Conservation (phyloP, 176 grass and related monocot species). For the Calamus simplicifolius region DNA sequence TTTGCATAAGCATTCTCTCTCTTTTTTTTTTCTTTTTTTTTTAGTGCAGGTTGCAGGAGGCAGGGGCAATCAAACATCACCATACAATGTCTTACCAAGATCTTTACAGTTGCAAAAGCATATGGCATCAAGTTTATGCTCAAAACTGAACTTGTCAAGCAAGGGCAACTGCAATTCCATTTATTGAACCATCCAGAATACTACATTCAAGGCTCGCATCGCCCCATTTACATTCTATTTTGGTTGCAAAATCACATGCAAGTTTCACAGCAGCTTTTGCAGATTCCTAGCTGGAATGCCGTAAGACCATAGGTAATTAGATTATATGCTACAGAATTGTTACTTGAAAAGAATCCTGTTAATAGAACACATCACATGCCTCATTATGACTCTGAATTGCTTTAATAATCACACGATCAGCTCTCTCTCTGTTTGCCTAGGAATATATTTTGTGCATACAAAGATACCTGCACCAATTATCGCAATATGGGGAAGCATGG, state of each 20-base stretch:
- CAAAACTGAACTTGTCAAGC: conserved; percentile 84
- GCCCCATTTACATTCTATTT: conserved; percentile 77
- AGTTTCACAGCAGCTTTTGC: conserved; percentile 62
- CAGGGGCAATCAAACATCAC: too few species aligned
- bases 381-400: conserved; percentile 80
- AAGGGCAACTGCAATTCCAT: conserved; percentile 71
- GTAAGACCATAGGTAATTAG: not conserved
- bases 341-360: too few species aligned
- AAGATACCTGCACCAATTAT: conserved; percentile 80
- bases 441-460: conserved; percentile 81
- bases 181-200: conserved; percentile 54
- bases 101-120: too few species aligned
- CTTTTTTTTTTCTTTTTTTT: too few species aligned
- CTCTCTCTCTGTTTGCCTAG: conserved; percentile 73
- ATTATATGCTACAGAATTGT: not conserved
- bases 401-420: conserved; percentile 61
- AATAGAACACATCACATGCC: conserved; percentile 17
- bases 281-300: conserved; percentile 46
- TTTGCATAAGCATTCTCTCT: too few species aligned
- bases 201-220: conserved; percentile 78
- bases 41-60: too few species aligned
- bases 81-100: too few species aligned
- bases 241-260: conserved; percentile 61
- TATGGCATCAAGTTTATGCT: too few species aligned
- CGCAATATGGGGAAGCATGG: conserved; percentile 47